Base-by-base conservation (phyloP, 495 filamentous ascomycete genomes). In the Alectoria sarmentosa region DNA sequence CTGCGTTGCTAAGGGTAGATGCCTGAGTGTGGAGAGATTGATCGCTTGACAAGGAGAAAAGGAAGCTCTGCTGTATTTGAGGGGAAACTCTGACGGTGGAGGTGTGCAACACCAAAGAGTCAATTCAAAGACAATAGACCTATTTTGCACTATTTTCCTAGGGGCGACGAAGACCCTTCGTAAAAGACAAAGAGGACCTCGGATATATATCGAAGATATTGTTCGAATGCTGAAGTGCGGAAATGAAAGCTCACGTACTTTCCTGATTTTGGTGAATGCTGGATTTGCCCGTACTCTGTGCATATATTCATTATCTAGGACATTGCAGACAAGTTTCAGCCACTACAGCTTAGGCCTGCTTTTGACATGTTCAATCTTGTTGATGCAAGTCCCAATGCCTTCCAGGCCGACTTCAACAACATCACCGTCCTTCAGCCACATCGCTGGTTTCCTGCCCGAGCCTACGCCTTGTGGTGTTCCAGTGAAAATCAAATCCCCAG, bases 381-480 rank as follows among this genome's bases (percentile, higher is more conserved):
- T 94, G 28, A 76, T 76, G 70, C 86, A 88, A 4, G 79, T 84
- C 21, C 90, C 90, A 21, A 93, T 84, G 6, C 80, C 79, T 68
- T 92, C 88, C 2, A 93, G 77, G 32, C 77, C 80, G 49, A 93
- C 88, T 66, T 92, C 86, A 36, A 91, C 88, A n/a, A 84, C 68
- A 74, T 95, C 90, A 8, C 89, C 88, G 73, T 93, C 83, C 72
- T 88, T 88, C 65, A 93, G 74, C 90, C 89, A 95, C 30, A 89
- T 71, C 61, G 83, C 79, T 11, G 90, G 89, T 65, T 84, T 88
- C 60, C 83, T 80, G 39, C 88, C 89, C 84, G 90, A 88, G 1
- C 88, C 90, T 15, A 93, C 90, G 58, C 90, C 90, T 70, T 88
- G 83, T 10, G 89, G 90, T 19, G 90, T 95, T 74, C 90, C 90